Evolutionary conservation across 192 early-diverging fungal species (phyloP).

Genomic region (Coemansia sp.): DNA sequence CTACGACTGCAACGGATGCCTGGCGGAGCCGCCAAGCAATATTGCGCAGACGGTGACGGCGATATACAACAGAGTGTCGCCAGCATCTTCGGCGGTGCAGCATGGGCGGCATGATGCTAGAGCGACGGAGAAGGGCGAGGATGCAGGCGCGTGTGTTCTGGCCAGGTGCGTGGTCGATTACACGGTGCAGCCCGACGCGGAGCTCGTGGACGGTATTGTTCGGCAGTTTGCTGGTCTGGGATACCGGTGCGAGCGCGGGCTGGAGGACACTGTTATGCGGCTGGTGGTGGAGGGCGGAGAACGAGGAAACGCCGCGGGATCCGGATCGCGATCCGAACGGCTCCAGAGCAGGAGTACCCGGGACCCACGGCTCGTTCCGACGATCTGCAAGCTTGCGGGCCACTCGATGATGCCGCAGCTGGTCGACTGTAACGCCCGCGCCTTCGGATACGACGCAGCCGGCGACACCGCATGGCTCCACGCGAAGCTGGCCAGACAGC

Average conservation of each 20-base stretch:
- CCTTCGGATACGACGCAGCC: slow-evolving; percentile 17
- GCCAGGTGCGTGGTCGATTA: slow-evolving; percentile 29
- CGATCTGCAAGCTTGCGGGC: background rate
- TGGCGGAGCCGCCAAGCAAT: slow-evolving; percentile 28
- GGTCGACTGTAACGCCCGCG: slow-evolving; percentile 13
- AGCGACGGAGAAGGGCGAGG: background rate
- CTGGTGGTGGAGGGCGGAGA: background rate
- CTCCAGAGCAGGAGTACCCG: too few relatives aligned
- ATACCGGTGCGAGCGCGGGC: slow-evolving; percentile 11
- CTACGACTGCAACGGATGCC: slow-evolving; percentile 22
- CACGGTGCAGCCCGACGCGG: slow-evolving; percentile 11
- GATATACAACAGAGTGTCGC: background rate
- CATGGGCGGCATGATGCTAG: background rate
- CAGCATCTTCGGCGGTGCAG: background rate
- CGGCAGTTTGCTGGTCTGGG: slow-evolving; percentile 12
- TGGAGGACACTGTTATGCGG: slow-evolving; percentile 25
- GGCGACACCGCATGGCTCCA: slow-evolving; percentile 19
- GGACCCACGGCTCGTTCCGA: too few relatives aligned
- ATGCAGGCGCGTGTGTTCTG: background rate
- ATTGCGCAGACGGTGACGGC: slow-evolving; percentile 14
- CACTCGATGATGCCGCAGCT: background rate
- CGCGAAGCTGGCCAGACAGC: slow-evolving; percentile 22
- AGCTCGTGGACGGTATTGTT: background rate
- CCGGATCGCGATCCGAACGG: too few relatives aligned
- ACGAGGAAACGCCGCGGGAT: background rate